Evolutionary conservation across 352 stramenopile genomes (phyloP), one percentile per base, ranked within the genome.

Genomic region (Phytophthora cryptogea): DNA sequence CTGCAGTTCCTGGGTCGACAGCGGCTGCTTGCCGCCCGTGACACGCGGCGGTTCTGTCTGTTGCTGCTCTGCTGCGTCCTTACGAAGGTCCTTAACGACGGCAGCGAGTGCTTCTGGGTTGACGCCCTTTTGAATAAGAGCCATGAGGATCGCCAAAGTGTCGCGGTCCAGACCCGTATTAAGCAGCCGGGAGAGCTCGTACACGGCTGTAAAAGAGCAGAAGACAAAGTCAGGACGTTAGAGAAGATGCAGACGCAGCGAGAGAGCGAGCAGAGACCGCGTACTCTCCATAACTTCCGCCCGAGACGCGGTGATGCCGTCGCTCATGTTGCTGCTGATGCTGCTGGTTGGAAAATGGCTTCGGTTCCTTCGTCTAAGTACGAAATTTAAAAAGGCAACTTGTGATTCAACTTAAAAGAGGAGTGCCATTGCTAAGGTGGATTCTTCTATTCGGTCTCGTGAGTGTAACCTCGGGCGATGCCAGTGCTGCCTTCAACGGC

Each of bases 131-230:
- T 97, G 83, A 46, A 95, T 75, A 20, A 97, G 76, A 43, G 85
- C 75, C 63, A 97, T 82, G 55, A 97, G 71, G 61, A 96, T 94
- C 53, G 72, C 76, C 39, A 97, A 72, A 26, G 88, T 96, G 65
- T 97, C 86, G 41, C 83, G 84, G 59, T 97, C 89, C 32, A 97
- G 70, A 0, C 90, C 90, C 20, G 90, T 97, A 67, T 97, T 95
- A 31, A 97, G 76, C 59, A 97, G 74, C 14, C 76, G 86, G 35
- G 89, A 96, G 20, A 97, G 83, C 73, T 97, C 90, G 54, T 96
- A 94, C 51, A 96, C 76, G 8, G 89, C 88, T 94, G 56, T 26
- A 44, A 49, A 41, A 39, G 13, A 16, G 5, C 46, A 28, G 4
- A 11, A 11, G 7, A 47, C 1, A 20, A 44, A n/a, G 37, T 23